Conservation (phyloP, 495 filamentous ascomycete species). For the Penicillium argentinense region DNA sequence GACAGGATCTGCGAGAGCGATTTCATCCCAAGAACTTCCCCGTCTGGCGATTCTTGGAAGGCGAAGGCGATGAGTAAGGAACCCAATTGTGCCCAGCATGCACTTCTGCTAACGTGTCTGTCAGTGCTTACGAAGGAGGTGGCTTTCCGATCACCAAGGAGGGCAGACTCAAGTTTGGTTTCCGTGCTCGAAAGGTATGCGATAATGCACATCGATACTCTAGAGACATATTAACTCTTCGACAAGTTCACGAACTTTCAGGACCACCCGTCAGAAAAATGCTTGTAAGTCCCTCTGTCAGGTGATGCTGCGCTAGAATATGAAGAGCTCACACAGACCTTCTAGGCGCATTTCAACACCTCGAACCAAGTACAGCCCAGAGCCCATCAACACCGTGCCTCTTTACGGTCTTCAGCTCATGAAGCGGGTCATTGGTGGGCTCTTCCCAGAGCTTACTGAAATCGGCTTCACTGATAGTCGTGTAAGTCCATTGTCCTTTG, state of each 20-base stretch:
- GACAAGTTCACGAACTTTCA: slow-evolving; percentile 20
- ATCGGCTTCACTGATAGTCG: slow-evolving; percentile 15
- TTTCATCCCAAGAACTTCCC: slow-evolving; percentile 16
- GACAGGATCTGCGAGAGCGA: slow-evolving; percentile 11
- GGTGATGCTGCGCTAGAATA: too few relatives aligned
- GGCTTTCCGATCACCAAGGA: slow-evolving; percentile 19
- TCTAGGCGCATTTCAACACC: slow-evolving; percentile 17
- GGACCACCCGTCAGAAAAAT: slow-evolving; percentile 10
- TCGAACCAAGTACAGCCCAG: slow-evolving; percentile 17
- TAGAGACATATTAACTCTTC: too few relatives aligned
- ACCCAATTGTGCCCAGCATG: too few relatives aligned
- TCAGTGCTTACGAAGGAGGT: slow-evolving; percentile 16
- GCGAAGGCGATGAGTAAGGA: slow-evolving; percentile 18
- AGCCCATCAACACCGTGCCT: slow-evolving; percentile 19
- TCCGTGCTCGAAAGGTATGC: slow-evolving; percentile 15
- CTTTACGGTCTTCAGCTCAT: slow-evolving; percentile 15
- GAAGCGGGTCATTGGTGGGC: slow-evolving; percentile 16
- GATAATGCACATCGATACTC: neutral
- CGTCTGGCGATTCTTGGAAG: slow-evolving; percentile 15
- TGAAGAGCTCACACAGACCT: too few relatives aligned
- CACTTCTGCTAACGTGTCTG: too few relatives aligned
- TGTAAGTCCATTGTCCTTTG: slow-evolving; percentile 7
- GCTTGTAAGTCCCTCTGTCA: slow-evolving; percentile 11
- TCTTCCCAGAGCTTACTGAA: slow-evolving; percentile 13
- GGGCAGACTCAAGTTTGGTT: slow-evolving; percentile 19